Evolutionary conservation across 2,329 filamentous ascomycete genomes (phyloP), one percentile per base, ranked within the genome.

Genomic region (Alternaria novae-zelandiae): DNA sequence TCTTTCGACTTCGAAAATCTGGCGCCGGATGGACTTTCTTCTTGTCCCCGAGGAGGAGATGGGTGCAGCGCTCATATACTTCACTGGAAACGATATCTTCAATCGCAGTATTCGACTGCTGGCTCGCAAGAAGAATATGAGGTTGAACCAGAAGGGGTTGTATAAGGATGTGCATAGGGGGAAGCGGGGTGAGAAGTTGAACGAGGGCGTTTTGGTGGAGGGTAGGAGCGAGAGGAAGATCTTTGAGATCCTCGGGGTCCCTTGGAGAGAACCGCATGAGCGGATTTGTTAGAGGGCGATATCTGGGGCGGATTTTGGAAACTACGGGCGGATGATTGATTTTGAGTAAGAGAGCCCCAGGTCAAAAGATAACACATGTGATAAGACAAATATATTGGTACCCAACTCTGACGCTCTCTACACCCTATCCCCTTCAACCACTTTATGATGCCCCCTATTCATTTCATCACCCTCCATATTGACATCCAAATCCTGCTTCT

Each of bases 11-110:
- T 82, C 74, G 65, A 78, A 49, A 0, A 77, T 87, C 1, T 97
- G 93, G 94, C 86, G 94, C 9, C 87, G 94, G 2, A 90, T 97
- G 64, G 94, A 97, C 75, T 86, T 97, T 20, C 83, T 97, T 2
- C 86, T 96, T 5, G 94, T 97, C 1, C 94, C 94, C 0, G 89
- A 89, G 69, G 83, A 87, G 2, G 90, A 97, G 78, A 85, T 93
- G 54, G 95, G 95, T 1, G 94, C 92, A 0, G 94, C 94, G 0
- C 78, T 97, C 65, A 86, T 97, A n/a, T 97, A 97, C 76, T 98
- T 97, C 74, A 97, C 95, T 0, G 95, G 95, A 1, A 96, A 97
- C 70, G 94, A 97, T 76, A 91, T 97, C 32, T 97, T 97, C 82
- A 97, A 97, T 78, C 85, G 94, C 15, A 96, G 92, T 74, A 87